Percentiles rank a stretch among this genome's conserved stretches.
These are phyloP conservation scores for Zopfia rhizophila DNA, from an alignment of 2,329 filamentous ascomycete genomes.

Conservation along the genomic window DNA sequence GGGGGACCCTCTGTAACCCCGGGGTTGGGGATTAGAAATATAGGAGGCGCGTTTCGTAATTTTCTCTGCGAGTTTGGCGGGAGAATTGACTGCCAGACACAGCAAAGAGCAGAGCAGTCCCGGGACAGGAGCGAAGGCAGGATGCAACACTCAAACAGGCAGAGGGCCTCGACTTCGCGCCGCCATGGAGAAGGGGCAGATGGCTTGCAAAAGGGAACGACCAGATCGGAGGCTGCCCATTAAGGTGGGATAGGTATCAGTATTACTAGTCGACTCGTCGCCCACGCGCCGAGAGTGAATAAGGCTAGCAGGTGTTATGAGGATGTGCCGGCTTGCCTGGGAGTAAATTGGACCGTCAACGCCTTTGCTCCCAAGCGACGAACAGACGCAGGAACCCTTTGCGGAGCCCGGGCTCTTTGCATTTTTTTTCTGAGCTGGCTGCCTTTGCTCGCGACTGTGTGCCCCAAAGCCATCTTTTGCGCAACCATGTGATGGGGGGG, in stretches of 20 bases:
- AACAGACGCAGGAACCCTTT: not conserved
- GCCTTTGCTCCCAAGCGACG: slow-evolving; percentile 21
- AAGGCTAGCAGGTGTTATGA: slow-evolving; percentile 19
- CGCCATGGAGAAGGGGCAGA: not conserved
- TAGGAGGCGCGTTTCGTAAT: slow-evolving; percentile 28
- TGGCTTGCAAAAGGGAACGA: not conserved
- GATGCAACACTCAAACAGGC: no score
- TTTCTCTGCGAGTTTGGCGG: slow-evolving; percentile 9
- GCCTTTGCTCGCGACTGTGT: no score
- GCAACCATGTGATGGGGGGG: not conserved
- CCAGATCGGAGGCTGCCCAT: slow-evolving; percentile 6
- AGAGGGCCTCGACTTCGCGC: not conserved
- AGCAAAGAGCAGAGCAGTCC: no score
- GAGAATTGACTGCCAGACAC: slow-evolving; percentile 16
- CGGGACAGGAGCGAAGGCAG: no score
- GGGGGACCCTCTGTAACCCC: slow-evolving; percentile 24
- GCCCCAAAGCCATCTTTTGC: no score
- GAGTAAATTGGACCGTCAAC: slow-evolving; percentile 11
- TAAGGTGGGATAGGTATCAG: no score
- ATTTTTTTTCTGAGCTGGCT: no score
- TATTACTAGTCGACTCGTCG: slow-evolving; percentile 7
- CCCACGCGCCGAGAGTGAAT: slow-evolving; percentile 12
- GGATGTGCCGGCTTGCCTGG: slow-evolving; percentile 13
- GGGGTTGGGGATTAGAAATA: slow-evolving; percentile 21
- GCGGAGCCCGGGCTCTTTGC: not conserved